Conservation (phyloP, 306 rosid genomes). For the Parietaria judaica region DNA sequence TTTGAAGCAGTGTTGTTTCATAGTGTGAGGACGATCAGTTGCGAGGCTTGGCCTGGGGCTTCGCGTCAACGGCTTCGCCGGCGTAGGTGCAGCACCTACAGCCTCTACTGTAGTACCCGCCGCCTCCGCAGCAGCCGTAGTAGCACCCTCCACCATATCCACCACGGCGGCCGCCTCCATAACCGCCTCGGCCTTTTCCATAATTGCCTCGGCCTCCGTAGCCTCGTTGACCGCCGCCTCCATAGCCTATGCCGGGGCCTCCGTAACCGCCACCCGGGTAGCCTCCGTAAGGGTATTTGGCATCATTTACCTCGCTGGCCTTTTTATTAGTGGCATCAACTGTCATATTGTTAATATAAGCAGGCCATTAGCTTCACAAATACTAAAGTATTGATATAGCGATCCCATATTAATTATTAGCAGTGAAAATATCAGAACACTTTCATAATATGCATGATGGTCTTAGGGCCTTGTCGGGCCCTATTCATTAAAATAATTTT, state of each 20-base stretch:
- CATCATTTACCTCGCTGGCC: neutral
- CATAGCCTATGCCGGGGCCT: neutral
- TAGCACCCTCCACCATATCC: slow-evolving; percentile 26
- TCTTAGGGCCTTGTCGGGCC: too few relatives aligned
- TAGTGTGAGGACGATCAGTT: neutral
- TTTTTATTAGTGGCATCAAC: slow-evolving; percentile 5
- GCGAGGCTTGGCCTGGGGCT: slow-evolving; percentile 16
- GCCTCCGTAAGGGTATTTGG: neutral
- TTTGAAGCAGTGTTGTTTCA: too few relatives aligned
- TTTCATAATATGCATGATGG: too few relatives aligned
- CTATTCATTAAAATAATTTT: too few relatives aligned
- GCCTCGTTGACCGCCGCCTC: neutral
- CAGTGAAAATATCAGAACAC: too few relatives aligned
- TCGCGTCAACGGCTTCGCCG: slow-evolving; percentile 32
- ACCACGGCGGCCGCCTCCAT: neutral
- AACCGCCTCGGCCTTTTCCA: neutral
- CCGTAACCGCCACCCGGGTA: neutral
- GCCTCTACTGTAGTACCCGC: slow-evolving; percentile 21
- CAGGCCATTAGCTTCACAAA: too few relatives aligned
- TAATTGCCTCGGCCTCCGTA: neutral
- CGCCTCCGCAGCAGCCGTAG: slow-evolving; percentile 36
- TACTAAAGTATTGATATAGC: too few relatives aligned
- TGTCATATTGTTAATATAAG: neutral
- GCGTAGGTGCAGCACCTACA: slow-evolving; percentile 42
- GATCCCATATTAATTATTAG: too few relatives aligned